Evolutionary conservation across 352 stramenopile species (phyloP).

Genomic region (Phytophthora vignae): DNA sequence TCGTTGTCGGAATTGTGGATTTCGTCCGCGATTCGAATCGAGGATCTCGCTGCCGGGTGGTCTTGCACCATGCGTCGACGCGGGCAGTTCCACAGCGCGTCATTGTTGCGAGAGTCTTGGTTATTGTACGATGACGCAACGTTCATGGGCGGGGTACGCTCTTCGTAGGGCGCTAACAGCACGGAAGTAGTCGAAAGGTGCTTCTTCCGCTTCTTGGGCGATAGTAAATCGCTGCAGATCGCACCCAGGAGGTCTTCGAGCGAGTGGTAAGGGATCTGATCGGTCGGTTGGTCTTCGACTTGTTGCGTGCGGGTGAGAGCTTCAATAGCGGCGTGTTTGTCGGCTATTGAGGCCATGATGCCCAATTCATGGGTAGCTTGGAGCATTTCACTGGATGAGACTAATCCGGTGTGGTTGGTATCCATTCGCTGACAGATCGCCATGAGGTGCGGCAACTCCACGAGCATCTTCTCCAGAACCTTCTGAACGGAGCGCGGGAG

Average conservation of each 20-base stretch:
- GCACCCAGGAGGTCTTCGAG: constrained; percentile 54
- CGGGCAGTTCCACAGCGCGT: constrained; percentile 72
- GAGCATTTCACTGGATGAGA: constrained; percentile 57
- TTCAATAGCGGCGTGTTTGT: constrained; percentile 65
- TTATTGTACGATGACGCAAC: constrained; percentile 20
- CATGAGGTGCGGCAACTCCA: constrained; percentile 49
- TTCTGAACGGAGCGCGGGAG: constrained; percentile 73
- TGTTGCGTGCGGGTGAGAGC: constrained; percentile 35
- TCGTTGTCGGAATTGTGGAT: constrained; percentile 23
- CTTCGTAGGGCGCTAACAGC: constrained; percentile 67
- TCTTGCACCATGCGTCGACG: constrained; percentile 68
- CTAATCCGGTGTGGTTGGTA: constrained; percentile 42
- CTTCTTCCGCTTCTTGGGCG: constrained; percentile 69
- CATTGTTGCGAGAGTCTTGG: constrained; percentile 39
- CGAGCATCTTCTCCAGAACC: constrained; percentile 72
- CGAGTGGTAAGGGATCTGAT: constrained; percentile 55
- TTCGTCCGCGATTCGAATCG: constrained; percentile 65
- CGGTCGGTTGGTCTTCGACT: neutral
- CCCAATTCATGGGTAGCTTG: constrained; percentile 67
- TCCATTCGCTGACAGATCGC: constrained; percentile 62
- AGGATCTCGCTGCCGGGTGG: constrained; percentile 65
- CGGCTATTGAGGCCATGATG: constrained; percentile 60
- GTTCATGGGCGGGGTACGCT: constrained; percentile 24
- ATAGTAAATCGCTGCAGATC: constrained; percentile 74
- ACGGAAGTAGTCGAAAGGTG: constrained; percentile 79